Evolutionary conservation across 192 early-diverging fungal genomes (phyloP), one percentile per base, ranked within the genome.

Genomic region (Physocladia obscura): DNA sequence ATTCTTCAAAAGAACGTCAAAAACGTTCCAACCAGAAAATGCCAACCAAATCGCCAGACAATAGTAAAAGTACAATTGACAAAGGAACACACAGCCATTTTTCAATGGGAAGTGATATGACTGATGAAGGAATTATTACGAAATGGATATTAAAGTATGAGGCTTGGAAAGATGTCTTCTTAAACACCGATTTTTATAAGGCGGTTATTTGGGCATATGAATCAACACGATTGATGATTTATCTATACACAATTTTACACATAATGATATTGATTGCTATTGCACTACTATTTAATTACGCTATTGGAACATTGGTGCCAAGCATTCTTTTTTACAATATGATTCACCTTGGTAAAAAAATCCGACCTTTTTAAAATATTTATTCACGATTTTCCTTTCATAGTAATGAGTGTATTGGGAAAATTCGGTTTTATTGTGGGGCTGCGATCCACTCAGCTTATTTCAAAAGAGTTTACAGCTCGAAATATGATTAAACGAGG

Each of bases 401-500:
- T 17, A 65, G 62, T 65, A 21, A 32, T 49, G 13, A 40, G 62
- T 24, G 8, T 65, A 8, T 32, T 65, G 6, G 62, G 62, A 30
- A 65, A 65, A 65, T 26, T 32, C 8, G 50, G 62, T 49, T 65
- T 65, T 32, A 32, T 6, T 2, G 19, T 65, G n/a, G 62, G 62
- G 3, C 30, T 65, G 4, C 49, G 49, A 4, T 40, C 62, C 5
- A 49, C 62, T 6, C 62, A 65, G 31, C 49, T 65, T 13, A 65
- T 65, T 32, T 65, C 62, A 19, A 49, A 51, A 50, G 62, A 65
- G 34, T 65, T 65, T 40, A 65, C 62, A 13, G 62, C 62, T 17
- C n/a, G 62, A 31, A 65, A 65, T 29, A 65, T 65, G 62, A 65
- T 65, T 6, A 65, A 65, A 65, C 62, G 62, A 31, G 62, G 62